These are phyloP conservation scores for Candida pseudofarinosa DNA, from an alignment of 805 yeast species.

Conservation along the genomic window DNA sequence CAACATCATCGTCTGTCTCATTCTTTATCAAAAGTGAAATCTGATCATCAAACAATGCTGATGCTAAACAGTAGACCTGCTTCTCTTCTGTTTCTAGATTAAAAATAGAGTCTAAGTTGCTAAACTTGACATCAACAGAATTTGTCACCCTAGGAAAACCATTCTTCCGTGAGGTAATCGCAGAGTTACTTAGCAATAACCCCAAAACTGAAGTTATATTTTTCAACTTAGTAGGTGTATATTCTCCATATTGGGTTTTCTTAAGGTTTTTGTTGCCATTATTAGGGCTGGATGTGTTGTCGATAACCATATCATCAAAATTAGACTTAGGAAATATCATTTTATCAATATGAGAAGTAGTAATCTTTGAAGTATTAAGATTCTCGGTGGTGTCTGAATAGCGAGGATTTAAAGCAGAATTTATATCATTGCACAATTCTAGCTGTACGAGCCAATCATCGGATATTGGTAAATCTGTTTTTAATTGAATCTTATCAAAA, in stretches of 20 bases:
- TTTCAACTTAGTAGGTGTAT: constrained; percentile 4
- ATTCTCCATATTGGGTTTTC: neutral
- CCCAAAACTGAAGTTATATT: constrained; percentile 14
- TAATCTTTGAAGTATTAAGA: constrained; percentile 16
- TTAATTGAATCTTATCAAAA: constrained; percentile 33
- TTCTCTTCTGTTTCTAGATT: constrained; percentile 17
- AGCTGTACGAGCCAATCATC: constrained; percentile 65
- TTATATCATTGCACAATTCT: constrained; percentile 45
- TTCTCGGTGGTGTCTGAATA: constrained; percentile 3
- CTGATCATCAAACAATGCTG: constrained; percentile 49
- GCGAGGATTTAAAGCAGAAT: constrained; percentile 37
- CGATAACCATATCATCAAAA: constrained; percentile 25
- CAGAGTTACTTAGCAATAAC: constrained; percentile 19
- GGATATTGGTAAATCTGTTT: constrained; percentile 46
- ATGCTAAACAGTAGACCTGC: constrained; percentile 51
- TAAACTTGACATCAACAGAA: constrained; percentile 12
- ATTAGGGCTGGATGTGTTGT: constrained; percentile 21
- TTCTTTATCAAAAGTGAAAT: neutral
- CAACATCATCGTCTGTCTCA: constrained; percentile 11
- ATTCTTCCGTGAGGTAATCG: constrained; percentile 19
- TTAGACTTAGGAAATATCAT: constrained; percentile 40
- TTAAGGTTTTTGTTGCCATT: constrained; percentile 8
- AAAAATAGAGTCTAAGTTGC: constrained; percentile 7
- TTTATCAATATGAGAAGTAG: constrained; percentile 40
- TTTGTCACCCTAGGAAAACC: constrained; percentile 21